Percentiles rank a stretch among this genome's conserved stretches.
phyloP scores from a whole-genome alignment of 257 asterid species.

The Paraleonurus japonicus region DNA sequence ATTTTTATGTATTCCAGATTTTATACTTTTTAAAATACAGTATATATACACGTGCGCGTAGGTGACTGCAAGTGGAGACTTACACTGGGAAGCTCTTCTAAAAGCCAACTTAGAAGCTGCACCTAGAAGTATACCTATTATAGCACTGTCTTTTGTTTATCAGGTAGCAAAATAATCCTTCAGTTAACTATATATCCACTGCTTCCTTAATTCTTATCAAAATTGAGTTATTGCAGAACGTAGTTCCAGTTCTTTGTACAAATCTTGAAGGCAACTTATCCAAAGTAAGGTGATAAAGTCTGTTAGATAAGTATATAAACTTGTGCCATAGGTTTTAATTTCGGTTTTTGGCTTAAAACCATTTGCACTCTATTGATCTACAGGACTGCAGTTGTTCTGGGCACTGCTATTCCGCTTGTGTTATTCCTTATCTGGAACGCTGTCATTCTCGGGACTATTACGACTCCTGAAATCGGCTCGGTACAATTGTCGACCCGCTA shows the following conservation, averaged over 20 bases:
- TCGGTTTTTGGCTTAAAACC: background rate
- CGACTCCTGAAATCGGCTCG: slow-evolving; percentile 43
- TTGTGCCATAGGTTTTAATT: background rate
- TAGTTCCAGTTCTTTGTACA: slow-evolving; percentile 91
- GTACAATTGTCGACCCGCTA: slow-evolving; percentile 54
- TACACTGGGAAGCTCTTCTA: slow-evolving; percentile 87
- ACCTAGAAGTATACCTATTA: slow-evolving; percentile 84
- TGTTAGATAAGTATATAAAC: slow-evolving; percentile 4
- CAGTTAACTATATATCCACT: background rate
- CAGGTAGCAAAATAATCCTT: slow-evolving; percentile 50
- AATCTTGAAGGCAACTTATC: slow-evolving; percentile 91
- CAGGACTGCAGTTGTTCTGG: slow-evolving; percentile 82
- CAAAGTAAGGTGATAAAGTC: slow-evolving; percentile 73
- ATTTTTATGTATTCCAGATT: background rate
- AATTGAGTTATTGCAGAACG: slow-evolving; percentile 61
- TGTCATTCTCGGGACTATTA: slow-evolving; percentile 79
- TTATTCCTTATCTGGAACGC: slow-evolving; percentile 90
- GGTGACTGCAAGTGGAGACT: slow-evolving; percentile 82
- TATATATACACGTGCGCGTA: slow-evolving; percentile 22
- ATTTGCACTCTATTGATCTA: slow-evolving; percentile 29
- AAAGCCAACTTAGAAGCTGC: slow-evolving; percentile 81
- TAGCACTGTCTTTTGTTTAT: slow-evolving; percentile 94
- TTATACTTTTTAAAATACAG: background rate
- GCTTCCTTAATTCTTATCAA: background rate
- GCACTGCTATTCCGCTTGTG: slow-evolving; percentile 82